Base-by-base conservation (phyloP, 2,329 filamentous ascomycete species). In the Colletotrichum sojae region DNA sequence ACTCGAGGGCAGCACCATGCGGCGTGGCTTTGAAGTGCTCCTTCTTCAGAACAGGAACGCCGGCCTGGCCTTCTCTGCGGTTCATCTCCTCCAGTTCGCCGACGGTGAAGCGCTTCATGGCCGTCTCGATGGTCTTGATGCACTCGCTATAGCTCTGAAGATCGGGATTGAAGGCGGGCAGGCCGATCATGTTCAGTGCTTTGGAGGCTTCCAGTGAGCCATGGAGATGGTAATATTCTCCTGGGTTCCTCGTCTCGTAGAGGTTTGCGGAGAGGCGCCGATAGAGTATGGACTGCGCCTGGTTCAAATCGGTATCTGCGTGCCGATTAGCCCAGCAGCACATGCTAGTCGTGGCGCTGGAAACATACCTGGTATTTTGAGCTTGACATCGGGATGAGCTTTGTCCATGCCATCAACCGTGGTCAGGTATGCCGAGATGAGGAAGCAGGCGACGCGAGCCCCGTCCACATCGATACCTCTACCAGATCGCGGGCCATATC, bases 221-320 rank as follows among this genome's bases (percentile, higher is more conserved):
- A 75, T 92, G 90, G 22, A 92, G 89, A 75, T 92, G 90, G 75
- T 90, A 92, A 73, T 86, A 92, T 73, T 89, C 83, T 22, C 84
- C 86, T 10, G 83, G 80, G 31, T 83, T 86, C 75, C 86, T 89
- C 13, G 90, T 91, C 73, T 86, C 83, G 78, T 91, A 92, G 2
- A 92, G 79, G 71, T 91, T 91, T 16, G 90, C 90, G 16, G 89
- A 91, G 71, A 92, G 81, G 59, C 90, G 86, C 39, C 90, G 86
- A 75, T 92, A 92, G 16, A 87, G 82, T 67, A 88, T 87, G 6
- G 90, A 90, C 76, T 92, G 90, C 5, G 90, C 90, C 70, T 85
- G 80, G 40, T 91, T 81, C 31, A 92, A 79, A 77, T 92, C 90
- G 72, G 90, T 92, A 73, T 91, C 90, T 91, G 71, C 27, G 8